These are phyloP conservation scores for Curvularia spicifera DNA, from an alignment of 2,329 filamentous ascomycete genomes.

Conservation along the genomic window DNA sequence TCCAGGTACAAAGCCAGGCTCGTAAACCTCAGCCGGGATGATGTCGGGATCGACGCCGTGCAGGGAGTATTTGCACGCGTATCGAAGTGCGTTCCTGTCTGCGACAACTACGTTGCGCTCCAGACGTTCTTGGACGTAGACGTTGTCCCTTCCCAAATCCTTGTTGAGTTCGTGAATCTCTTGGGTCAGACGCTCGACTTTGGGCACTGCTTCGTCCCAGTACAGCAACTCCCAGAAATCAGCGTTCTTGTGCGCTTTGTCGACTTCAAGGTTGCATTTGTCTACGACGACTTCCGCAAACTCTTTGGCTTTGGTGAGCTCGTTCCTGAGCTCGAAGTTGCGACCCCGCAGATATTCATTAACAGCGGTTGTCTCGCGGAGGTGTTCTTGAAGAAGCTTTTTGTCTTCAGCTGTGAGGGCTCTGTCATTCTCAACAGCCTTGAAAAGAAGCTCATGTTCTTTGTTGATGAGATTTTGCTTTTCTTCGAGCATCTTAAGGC, in stretches of 20 bases:
- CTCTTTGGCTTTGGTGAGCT: not conserved
- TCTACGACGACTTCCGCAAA: not conserved
- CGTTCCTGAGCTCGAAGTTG: not conserved
- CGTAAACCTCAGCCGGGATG: not conserved
- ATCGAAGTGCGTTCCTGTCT: constrained; percentile 4
- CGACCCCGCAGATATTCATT: not conserved
- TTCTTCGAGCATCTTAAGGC: not conserved
- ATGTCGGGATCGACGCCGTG: not conserved
- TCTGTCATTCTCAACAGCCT: not conserved
- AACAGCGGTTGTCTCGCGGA: not conserved
- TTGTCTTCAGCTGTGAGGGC: not conserved
- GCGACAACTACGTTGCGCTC: not conserved
- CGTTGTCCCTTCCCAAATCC: constrained; percentile 1
- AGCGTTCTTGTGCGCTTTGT: not conserved
- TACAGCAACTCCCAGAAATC: not conserved
- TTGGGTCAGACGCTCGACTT: not conserved
- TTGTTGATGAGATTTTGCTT: not conserved
- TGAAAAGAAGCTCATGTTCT: not conserved
- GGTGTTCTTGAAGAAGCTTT: not conserved
- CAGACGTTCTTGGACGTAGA: not conserved
- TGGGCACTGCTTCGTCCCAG: constrained; percentile 5
- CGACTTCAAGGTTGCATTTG: not conserved
- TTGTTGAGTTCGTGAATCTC: constrained; percentile 8
- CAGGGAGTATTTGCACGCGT: not conserved
- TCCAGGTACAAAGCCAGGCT: not conserved